These are phyloP conservation scores for Solanum clarkiae DNA, from an alignment of 257 asterid species.

Conservation along the genomic window DNA sequence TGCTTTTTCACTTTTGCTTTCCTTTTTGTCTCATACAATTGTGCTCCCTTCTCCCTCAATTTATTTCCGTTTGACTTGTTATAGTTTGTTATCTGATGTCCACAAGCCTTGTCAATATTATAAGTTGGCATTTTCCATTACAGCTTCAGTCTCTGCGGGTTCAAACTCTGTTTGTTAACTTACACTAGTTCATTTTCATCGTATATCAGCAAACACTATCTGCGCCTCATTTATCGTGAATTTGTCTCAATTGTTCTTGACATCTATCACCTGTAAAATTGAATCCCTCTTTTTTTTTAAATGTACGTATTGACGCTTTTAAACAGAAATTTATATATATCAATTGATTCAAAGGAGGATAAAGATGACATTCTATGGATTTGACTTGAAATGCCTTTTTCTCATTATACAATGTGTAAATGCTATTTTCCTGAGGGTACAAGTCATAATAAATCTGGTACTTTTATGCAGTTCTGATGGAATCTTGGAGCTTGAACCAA, in stretches of 20 bases:
- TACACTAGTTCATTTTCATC: neutral
- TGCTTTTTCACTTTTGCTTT: neutral
- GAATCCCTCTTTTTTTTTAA: neutral
- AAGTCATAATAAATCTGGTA: neutral
- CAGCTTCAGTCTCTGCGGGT: neutral
- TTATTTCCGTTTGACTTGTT: neutral
- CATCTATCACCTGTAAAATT: neutral
- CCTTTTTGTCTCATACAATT: neutral
- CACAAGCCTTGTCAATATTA: neutral
- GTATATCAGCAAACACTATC: neutral
- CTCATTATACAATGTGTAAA: neutral
- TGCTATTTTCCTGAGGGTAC: neutral
- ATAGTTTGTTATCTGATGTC: neutral
- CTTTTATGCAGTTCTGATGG: conserved; percentile 46
- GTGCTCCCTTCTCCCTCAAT: neutral
- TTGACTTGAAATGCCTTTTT: neutral
- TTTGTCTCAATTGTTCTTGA: neutral
- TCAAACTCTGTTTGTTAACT: neutral
- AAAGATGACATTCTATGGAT: neutral
- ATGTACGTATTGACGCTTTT: neutral
- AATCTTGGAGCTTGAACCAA: conserved; percentile 75
- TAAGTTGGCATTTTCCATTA: neutral
- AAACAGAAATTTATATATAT: neutral
- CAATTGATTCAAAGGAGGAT: neutral
- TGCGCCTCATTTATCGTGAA: neutral